A percentile compares a stretch with the other conserved stretches of the same genome.
These are phyloP conservation scores for Withania somnifera DNA, from an alignment of 305 asterid genomes.

Conservation along the genomic window DNA sequence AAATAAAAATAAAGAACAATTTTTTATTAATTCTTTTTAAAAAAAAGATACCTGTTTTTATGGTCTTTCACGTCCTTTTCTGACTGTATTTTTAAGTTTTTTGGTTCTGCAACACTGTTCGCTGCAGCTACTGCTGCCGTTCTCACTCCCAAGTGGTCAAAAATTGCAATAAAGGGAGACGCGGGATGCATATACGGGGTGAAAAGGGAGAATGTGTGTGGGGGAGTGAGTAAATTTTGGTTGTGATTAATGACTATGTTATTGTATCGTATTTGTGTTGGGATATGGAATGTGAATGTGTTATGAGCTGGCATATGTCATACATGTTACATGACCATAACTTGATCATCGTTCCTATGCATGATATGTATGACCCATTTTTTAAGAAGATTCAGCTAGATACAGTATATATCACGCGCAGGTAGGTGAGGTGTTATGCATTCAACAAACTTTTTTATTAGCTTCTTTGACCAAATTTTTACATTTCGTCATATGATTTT, in stretches of 20 bases:
- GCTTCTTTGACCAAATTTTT: not conserved
- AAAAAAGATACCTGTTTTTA: constrained; percentile 11
- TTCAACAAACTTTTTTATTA: not conserved
- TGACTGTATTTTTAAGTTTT: not conserved
- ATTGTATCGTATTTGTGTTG: too few relatives aligned
- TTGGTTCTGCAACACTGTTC: not conserved
- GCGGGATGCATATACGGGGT: not conserved
- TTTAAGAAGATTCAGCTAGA: too few relatives aligned
- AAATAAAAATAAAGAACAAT: not conserved
- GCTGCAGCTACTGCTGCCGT: not conserved
- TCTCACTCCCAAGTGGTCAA: constrained; percentile 34
- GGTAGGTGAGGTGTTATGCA: not conserved
- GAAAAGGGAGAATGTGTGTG: not conserved
- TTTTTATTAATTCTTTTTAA: not conserved
- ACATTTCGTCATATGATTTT: too few relatives aligned
- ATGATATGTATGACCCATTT: not conserved
- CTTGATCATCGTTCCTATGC: not conserved
- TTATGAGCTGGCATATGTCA: constrained; percentile 26
- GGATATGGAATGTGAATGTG: not conserved
- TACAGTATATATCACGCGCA: not conserved
- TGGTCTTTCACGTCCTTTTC: constrained; percentile 4
- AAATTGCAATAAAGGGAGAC: constrained; percentile 9
- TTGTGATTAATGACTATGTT: not conserved
- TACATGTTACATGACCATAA: constrained; percentile 18
- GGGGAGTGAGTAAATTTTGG: not conserved